Conservation (phyloP, 306 rosid species). For the Parietaria judaica region DNA sequence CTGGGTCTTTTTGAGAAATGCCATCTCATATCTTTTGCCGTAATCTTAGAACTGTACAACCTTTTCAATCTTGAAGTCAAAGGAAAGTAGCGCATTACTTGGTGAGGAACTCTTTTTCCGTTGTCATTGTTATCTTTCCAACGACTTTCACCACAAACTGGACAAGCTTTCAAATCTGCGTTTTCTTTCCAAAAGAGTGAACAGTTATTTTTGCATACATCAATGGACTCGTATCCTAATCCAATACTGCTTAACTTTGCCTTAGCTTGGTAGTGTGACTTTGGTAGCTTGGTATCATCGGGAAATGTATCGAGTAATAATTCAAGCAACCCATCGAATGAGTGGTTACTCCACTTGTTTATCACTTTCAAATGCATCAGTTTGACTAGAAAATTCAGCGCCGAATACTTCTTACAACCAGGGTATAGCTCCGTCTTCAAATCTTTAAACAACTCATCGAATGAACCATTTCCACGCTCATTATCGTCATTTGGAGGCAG, state of each 20-base stretch:
- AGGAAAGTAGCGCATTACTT: neutral
- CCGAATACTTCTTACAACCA: no score
- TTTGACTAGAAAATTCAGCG: no score
- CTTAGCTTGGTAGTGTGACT: no score
- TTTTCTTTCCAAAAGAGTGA: neutral
- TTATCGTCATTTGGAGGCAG: no score
- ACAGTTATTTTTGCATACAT: neutral
- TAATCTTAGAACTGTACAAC: neutral
- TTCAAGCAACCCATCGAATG: no score
- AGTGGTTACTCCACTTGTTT: no score
- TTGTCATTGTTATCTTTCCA: neutral
- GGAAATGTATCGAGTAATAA: no score
- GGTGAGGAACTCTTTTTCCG: neutral
- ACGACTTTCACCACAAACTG: neutral
- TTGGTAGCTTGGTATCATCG: no score
- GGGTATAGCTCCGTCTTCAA: no score
- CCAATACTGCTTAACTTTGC: neutral
- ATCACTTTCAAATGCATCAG: no score
- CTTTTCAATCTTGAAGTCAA: neutral
- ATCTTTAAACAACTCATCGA: no score
- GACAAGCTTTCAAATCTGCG: neutral
- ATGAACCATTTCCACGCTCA: no score
- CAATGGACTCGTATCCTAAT: neutral
- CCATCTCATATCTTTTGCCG: neutral
- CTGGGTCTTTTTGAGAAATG: neutral